phyloP scores from a whole-genome alignment of 495 filamentous ascomycete species.

The Barbatosphaeria neglecta region DNA sequence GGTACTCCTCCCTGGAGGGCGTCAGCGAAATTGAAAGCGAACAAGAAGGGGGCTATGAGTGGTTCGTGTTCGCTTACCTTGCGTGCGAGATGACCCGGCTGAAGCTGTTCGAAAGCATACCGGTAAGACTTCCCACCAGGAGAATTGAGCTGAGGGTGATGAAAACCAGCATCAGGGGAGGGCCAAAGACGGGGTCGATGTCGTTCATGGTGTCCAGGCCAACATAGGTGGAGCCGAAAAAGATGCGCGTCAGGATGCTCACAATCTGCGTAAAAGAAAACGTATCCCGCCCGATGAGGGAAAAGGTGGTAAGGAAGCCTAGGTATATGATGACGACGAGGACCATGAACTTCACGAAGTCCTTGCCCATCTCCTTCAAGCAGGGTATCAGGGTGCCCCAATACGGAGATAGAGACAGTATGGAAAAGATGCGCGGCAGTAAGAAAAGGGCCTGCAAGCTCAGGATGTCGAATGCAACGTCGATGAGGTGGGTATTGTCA shows the following conservation, averaged over 20 bases:
- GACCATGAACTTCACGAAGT: constrained; percentile 82
- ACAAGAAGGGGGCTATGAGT: no score
- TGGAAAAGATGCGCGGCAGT: constrained; percentile 79
- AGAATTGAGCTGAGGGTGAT: constrained; percentile 81
- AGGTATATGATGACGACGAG: constrained; percentile 75
- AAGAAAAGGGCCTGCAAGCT: constrained; percentile 83
- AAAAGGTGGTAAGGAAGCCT: constrained; percentile 88
- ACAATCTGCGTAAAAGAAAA: constrained; percentile 69
- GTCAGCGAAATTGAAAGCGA: neutral
- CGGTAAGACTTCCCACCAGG: constrained; percentile 82
- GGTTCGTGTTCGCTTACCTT: constrained; percentile 8
- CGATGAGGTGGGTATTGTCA: constrained; percentile 49
- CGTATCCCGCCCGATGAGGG: constrained; percentile 68
- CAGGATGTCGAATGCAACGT: constrained; percentile 76
- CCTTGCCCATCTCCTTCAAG: constrained; percentile 87
- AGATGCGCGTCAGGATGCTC: constrained; percentile 79
- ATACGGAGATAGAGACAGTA: constrained; percentile 81
- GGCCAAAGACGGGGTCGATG: constrained; percentile 40
- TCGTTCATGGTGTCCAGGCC: constrained; percentile 55
- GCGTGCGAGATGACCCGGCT: constrained; percentile 60
- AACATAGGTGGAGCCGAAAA: constrained; percentile 61
- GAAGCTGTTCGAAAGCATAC: constrained; percentile 82
- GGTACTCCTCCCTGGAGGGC: constrained; percentile 55
- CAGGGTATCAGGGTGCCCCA: constrained; percentile 77
- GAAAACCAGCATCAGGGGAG: constrained; percentile 70